Base-by-base conservation (phyloP, 1,139 yeast genomes). In the Protomyces arabidopsidicola region DNA sequence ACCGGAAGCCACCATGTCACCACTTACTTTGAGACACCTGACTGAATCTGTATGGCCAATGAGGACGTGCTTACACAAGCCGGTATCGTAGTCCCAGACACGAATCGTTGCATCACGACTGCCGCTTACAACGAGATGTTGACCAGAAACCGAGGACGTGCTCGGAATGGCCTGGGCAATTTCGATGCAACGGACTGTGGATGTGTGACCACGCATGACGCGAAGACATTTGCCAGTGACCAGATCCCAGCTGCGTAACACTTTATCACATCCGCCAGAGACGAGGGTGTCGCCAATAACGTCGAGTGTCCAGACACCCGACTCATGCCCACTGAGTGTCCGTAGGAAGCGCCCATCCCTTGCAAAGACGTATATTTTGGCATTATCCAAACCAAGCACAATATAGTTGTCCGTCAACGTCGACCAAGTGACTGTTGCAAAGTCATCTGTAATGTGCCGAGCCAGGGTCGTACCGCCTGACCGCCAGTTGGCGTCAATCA, bases 271-370 rank as follows among this genome's bases (percentile, higher is more conserved):
- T 1, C 96, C 86, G 0, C 97, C 98, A 68, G 95, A 86, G 0
- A 90, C 95, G 52, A 91, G 77, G 1, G 89, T 86, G 65, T 76
- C 77, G n/a, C 88, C 89, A 62, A 83, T 83, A 73, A 90, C 91
- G 74, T 93, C 90, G 72, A 93, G 79, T 0, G 98, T 98, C 99
- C 99, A 93, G 12, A 95, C 98, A 34, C 98, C 98, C 55, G 98
- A 98, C 65, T 88, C 96, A 72, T 93, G 98, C 12, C 97, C 98
- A 62, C 81, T 80, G 60, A 93, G 78, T 6, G 63, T 60, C 14
- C 63, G 55, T 31, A 60, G 71, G 64, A 87, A 78, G 59, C 81
- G 78, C 2, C 97, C 97, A n/a, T 87, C 86, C 54, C 82, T 79
- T 39, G 76, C 70, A 68, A 77, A 78, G 24, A 78, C 79, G 65